These are phyloP conservation scores for Microthlaspi erraticum DNA, from an alignment of 345 rosid genomes.

Conservation along the genomic window DNA sequence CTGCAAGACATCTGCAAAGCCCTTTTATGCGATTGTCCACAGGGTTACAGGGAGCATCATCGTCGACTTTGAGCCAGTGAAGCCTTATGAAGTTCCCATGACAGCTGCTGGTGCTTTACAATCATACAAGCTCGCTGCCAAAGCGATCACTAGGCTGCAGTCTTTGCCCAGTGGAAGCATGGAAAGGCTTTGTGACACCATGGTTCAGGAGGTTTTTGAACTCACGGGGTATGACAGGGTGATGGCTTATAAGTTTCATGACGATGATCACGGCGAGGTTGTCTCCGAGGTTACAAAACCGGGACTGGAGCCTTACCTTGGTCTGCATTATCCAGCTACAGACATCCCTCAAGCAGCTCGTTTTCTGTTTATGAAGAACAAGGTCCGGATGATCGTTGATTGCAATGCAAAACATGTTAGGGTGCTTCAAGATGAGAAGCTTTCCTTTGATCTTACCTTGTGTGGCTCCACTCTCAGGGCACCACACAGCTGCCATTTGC, in stretches of 20 bases:
- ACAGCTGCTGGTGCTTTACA: conserved; percentile 97
- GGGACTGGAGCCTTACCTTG: conserved; percentile 89
- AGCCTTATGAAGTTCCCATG: conserved; percentile 95
- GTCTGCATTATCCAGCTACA: conserved; percentile 98
- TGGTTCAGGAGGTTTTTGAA: conserved; percentile 96
- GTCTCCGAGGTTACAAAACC: conserved; percentile 86
- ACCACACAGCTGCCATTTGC: conserved; percentile 89
- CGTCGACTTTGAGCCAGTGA: conserved; percentile 93
- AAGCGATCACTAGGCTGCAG: conserved; percentile 88
- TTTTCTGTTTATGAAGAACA: conserved; percentile 94
- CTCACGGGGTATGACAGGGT: conserved; percentile 96
- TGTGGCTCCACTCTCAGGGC: conserved; percentile 97
- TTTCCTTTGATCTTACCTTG: conserved; percentile 74
- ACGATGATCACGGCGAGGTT: conserved; percentile 98
- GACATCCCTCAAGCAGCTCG: conserved; percentile 98
- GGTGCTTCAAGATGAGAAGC: conserved; percentile 93
- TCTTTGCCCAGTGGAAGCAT: conserved; percentile 88
- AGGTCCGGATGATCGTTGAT: conserved; percentile 94
- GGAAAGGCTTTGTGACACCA: conserved; percentile 86
- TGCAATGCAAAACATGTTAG: conserved; percentile 83
- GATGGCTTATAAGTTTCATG: conserved; percentile 95
- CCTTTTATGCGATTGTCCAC: conserved; percentile 90
- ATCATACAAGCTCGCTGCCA: conserved; percentile 96
- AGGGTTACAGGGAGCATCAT: conserved; percentile 89
- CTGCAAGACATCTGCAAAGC: conserved; percentile 94